phyloP scores from a whole-genome alignment of 176 grass and related monocot species.

The Rhipidocladum racemiflorum region DNA sequence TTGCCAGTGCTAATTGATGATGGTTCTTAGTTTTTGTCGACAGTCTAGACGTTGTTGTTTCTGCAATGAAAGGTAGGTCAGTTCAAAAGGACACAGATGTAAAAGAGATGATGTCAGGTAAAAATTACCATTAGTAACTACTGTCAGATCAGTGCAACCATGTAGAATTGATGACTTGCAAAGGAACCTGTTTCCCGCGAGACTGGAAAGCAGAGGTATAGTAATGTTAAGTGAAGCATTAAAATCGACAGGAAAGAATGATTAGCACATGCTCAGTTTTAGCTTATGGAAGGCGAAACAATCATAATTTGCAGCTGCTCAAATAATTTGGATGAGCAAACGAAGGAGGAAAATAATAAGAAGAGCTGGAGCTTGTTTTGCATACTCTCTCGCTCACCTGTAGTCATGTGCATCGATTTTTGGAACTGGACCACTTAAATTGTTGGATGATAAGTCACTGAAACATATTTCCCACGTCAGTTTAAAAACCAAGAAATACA shows the following conservation, averaged over 20 bases:
- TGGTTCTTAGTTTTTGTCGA: conserved; percentile 45
- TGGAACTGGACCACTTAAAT: conserved; percentile 72
- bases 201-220: conserved; percentile 45
- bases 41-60: conserved; percentile 39
- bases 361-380: neutral
- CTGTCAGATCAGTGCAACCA: conserved; percentile 62
- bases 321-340: conserved; percentile 18
- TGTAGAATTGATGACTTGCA: conserved; percentile 78
- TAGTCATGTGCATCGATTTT: conserved; percentile 94
- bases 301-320: neutral
- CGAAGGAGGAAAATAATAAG: conserved; percentile 9
- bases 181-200: conserved; percentile 80
- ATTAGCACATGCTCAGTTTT: neutral
- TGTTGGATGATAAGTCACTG: conserved; percentile 97
- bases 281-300: neutral
- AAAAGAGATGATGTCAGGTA: conserved; percentile 22
- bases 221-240: neutral
- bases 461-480: conserved; percentile 41
- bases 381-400: conserved; percentile 44
- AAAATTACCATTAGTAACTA: conserved; percentile 59
- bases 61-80: conserved; percentile 50
- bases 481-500: conserved; percentile 22
- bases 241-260: conserved; percentile 8
- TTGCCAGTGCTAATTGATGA: conserved; percentile 70
- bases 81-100: neutral